Evolutionary conservation across 73 alveolate species (phyloP).

Genomic region (Symbiodinium pilosum): DNA sequence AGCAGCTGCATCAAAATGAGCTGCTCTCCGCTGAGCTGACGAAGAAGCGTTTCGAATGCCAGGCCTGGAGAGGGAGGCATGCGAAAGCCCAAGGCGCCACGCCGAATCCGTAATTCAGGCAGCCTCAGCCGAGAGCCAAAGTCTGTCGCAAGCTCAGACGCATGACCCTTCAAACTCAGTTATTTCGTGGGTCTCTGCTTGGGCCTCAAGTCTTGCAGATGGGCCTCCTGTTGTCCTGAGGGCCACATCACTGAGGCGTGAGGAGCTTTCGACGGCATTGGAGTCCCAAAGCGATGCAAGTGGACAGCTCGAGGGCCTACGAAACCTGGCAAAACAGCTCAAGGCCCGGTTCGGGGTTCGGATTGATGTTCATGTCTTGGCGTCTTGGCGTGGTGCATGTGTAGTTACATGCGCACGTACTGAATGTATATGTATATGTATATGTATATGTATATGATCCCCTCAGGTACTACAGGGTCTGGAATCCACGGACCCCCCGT

Average conservation of each 20-base stretch:
- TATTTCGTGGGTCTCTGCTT: not conserved
- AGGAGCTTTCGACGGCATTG: not conserved
- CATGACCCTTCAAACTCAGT: not conserved
- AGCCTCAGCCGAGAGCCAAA: not conserved
- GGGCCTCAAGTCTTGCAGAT: not conserved
- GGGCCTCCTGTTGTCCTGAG: too few relatives aligned
- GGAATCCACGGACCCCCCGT: too few relatives aligned
- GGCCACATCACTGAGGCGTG: not conserved
- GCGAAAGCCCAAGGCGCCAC: not conserved
- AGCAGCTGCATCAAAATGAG: constrained; percentile 74
- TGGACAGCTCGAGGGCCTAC: constrained; percentile 23
- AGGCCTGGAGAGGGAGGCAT: too few relatives aligned
- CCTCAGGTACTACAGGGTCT: too few relatives aligned
- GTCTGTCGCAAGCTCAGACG: not conserved
- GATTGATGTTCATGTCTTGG: not conserved
- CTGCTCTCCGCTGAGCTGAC: constrained; percentile 10
- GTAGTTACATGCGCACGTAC: too few relatives aligned
- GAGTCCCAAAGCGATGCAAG: not conserved
- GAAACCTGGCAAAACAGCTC: constrained; percentile 31
- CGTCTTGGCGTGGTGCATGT: too few relatives aligned
- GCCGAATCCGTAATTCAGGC: not conserved
- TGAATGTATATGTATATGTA: too few relatives aligned
- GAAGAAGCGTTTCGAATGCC: constrained; percentile 15
- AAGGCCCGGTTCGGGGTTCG: too few relatives aligned
- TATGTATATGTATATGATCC: too few relatives aligned